Base-by-base conservation (phyloP, 345 rosid genomes). In the Corchorus capsularis region DNA sequence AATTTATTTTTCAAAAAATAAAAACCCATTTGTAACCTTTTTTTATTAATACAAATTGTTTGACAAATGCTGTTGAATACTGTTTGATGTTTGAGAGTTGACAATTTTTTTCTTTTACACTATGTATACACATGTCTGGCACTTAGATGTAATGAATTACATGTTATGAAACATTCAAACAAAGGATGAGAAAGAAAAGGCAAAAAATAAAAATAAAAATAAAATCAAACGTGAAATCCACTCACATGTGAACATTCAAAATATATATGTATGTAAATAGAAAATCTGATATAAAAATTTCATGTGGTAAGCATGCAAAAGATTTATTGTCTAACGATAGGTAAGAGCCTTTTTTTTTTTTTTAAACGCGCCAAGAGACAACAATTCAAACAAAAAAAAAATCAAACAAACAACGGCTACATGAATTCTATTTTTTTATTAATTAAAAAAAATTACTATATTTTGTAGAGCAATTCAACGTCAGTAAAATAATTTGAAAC, bases 401-500 rank as follows among this genome's bases (percentile, higher is more conserved):
- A 15, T 62, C 43, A n/a, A 62, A 35, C n/a, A 8, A 35, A 62
- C 7, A 62, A 62, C 66, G 66, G 66, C 66, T 62, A 62, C 46
- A 62, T 12, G 7, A 17, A 53, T 16, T 32, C 4, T 52, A 39
- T 27, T 12, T 50, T 0, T 3, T 41, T 67, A 6, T 32, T 55
- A 20, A 6, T 32, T 55, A 20, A 22, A 5, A 20, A 52, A 35
- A 6, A 14, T 0, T 27, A 27, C 27, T 27, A n/a, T n/a, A n/a
- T n/a, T n/a, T n/a, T n/a, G n/a, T n/a, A n/a, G n/a, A n/a, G n/a
- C n/a, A n/a, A n/a, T n/a, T n/a, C n/a, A 39, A 54, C 3, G 14
- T 32, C 10, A 19, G n/a, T 32, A 63, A 54, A n/a, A 54, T 1
- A 50, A 41, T 11, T 53, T n/a, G 63, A 16, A 53, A 79, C 81